These are phyloP conservation scores for Zizania latifolia DNA, from an alignment of 176 grass and related monocot genomes.

Conservation along the genomic window DNA sequence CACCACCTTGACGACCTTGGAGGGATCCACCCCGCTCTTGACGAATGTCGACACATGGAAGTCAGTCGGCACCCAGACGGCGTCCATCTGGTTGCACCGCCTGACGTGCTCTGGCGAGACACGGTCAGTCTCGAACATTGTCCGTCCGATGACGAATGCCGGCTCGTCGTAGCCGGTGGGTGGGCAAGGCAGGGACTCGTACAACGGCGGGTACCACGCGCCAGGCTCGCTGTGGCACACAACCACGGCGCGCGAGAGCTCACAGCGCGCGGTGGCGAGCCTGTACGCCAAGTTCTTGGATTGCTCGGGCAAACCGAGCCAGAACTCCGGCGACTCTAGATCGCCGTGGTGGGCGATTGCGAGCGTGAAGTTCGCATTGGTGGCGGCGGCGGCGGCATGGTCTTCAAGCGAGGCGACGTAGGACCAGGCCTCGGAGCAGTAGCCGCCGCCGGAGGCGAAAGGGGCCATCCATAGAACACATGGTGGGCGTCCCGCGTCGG, in stretches of 20 bases:
- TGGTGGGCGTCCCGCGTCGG: constrained; percentile 35
- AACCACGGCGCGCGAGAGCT: constrained; percentile 38
- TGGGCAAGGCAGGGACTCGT: constrained; percentile 48
- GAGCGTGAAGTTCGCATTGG: constrained; percentile 24
- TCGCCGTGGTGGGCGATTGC: constrained; percentile 57
- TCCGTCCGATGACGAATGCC: constrained; percentile 50
- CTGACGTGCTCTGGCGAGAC: constrained; percentile 51
- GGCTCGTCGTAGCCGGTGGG: constrained; percentile 54
- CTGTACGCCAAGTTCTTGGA: constrained; percentile 42
- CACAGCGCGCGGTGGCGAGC: constrained; percentile 35
- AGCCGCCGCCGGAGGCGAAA: constrained; percentile 61
- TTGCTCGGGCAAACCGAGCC: constrained; percentile 50
- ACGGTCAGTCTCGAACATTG: constrained; percentile 72
- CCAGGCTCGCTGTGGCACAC: constrained; percentile 76
- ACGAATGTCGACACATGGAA: constrained; percentile 52
- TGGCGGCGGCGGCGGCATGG: neutral
- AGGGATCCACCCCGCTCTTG: constrained; percentile 46
- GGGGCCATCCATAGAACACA: constrained; percentile 89
- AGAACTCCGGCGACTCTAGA: constrained; percentile 55
- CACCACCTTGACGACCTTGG: constrained; percentile 56
- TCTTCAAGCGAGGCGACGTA: constrained; percentile 39
- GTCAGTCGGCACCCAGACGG: constrained; percentile 60
- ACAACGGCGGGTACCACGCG: constrained; percentile 63
- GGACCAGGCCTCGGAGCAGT: constrained; percentile 79
- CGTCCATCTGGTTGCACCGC: constrained; percentile 66